Conservation (phyloP, 352 stramenopile genomes). For the Globisporangium abappressorium region DNA sequence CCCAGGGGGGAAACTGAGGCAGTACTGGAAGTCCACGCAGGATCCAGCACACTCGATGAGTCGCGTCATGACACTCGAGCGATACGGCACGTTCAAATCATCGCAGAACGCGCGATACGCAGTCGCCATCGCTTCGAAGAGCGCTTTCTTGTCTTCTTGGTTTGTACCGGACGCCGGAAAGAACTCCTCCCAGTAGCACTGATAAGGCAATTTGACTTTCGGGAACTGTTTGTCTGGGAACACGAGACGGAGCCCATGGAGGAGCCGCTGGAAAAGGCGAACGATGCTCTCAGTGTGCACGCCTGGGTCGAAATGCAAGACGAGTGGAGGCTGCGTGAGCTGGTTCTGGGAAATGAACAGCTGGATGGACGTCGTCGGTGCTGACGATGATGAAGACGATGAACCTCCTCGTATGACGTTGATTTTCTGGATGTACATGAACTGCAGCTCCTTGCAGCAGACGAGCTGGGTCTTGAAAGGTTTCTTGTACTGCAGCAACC, state of each 20-base stretch:
- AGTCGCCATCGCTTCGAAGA: constrained; percentile 35
- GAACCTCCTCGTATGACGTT: constrained; percentile 24
- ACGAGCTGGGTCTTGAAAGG: constrained; percentile 37
- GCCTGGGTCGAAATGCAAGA: constrained; percentile 56
- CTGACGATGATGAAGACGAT: constrained; percentile 5
- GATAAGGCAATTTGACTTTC: constrained; percentile 26
- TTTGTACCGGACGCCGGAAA: constrained; percentile 20
- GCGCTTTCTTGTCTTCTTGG: background rate
- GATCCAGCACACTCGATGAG: constrained; percentile 49
- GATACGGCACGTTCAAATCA: constrained; percentile 43
- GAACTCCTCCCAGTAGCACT: constrained; percentile 58
- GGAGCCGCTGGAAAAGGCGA: constrained; percentile 45
- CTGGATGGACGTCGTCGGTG: constrained; percentile 31
- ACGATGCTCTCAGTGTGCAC: constrained; percentile 52
- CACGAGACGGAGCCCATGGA: constrained; percentile 44
- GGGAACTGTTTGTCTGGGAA: constrained; percentile 40
- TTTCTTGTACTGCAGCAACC: constrained; percentile 47
- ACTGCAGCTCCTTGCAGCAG: constrained; percentile 32
- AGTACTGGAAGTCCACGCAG: constrained; percentile 67
- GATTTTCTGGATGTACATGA: constrained; percentile 45
- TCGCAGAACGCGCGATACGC: constrained; percentile 68
- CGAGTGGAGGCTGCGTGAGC: background rate
- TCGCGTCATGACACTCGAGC: constrained; percentile 39
- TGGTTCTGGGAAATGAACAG: constrained; percentile 22
- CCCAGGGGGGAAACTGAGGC: constrained; percentile 34